Evolutionary conservation across 768 basidiomycete genomes (phyloP), one percentile per base, ranked within the genome.

Genomic region (Peribolospora baueri): DNA sequence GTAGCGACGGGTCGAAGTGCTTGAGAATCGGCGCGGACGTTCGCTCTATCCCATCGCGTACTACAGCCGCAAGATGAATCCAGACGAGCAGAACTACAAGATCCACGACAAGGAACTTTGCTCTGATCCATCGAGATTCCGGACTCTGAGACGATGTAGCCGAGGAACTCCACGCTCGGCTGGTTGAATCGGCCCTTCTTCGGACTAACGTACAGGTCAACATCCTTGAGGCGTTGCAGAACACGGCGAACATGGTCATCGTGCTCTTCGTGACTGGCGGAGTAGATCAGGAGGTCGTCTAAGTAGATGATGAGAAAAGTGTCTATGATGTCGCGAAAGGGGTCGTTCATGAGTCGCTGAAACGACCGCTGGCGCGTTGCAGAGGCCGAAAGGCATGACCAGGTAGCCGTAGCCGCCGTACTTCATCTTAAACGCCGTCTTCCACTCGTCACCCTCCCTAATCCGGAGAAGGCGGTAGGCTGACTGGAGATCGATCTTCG

Each of bases 41-140:
- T 48, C 57, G 2, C 36, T 51, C 2, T 58, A 60, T 36, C 64
- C 73, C 0, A 59, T 74, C 13, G 58, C 58, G 10, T 7, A 14
- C 45, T 57, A 50, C 47, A 53, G 56, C 5, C 13, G 42, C 57
- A 0, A 70, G 72, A 2, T 39, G 52, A 0, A 68, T 70, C 73
- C 73, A 73, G 2, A 66, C 58, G 2, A 46, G 8, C 2, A 76
- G 63, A 0, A 64, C 67, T 6, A 67, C 50, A 36, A 73, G 10
- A 69, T 73, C 14, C 68, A 75, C 56, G 70, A 78, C 56, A 71
- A 73, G 58, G 75, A 77, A 76, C 57, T 61, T 76, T 76, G 9
- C 56, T 59, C 0, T 63, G 63, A 52, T 70, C 66, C 71, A 75
- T 74, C 13, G 46, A 39, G 45, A 73, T 59, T 14, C 65, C 62